Base-by-base conservation (phyloP, 805 yeast genomes). In the Kodamaea hsintzibuensis region DNA sequence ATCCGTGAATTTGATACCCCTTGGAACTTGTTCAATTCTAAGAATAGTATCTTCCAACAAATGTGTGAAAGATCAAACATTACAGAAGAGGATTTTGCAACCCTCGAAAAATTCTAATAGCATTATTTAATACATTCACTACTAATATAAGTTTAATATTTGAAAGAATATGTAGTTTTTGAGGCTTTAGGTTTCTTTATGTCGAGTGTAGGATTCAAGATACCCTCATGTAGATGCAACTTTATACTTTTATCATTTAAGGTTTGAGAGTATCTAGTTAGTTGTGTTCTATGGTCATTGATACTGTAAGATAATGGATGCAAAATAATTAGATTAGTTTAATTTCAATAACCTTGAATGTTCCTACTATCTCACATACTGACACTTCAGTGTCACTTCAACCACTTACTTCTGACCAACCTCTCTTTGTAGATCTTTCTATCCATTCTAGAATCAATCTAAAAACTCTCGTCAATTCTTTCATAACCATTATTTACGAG, bases 1-100 rank as follows among this genome's bases (percentile, higher is more conserved):
- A 82, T 88, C 6, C 80, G 79, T 42, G 96, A 90, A 67, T 88
- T 80, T 59, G 96, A 86, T 57, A 81, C 82, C 47, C 96, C 96
- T 2, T 79, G 77, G 62, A 78, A 78, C 7, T 78, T 90, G 55
- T 76, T 86, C 60, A 46, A 53, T 27, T 17, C 80, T 54, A 68
- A 76, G 42, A 74, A 75, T 39, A 79, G 87, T 42, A 69, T 79
- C 27, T 88, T 88, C 73, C 78, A 80, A 62, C 77, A 80, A 51
- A 88, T 89, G 95, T 89, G 96, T 68, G 82, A 78, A 42, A 76
- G 73, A 56, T 74, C 81, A 2, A 70, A 69, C 55, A 76, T 80
- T 51, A 71, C 69, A 1, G 72, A 62, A 6, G 69, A 61, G 1
- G 86, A 82, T 60, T 81, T 83, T 53, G 44, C 44, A 2, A 40